Conservation (phyloP, 331 rosid genomes). For the Dryas integrifolia region DNA sequence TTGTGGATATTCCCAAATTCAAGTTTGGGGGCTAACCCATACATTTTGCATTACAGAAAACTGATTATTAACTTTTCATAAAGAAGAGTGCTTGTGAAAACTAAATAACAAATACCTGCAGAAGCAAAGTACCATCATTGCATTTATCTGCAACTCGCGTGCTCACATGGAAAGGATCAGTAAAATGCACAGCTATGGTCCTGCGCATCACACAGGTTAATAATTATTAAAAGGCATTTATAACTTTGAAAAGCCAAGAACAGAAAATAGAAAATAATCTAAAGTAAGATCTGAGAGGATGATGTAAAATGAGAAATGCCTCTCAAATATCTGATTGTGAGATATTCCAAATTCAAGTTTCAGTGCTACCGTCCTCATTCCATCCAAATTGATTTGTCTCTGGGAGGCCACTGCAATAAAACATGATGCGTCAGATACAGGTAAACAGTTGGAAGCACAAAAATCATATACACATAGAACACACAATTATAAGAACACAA, state of each 20-base stretch:
- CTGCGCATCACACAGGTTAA: constrained; percentile 37
- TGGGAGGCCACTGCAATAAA: constrained; percentile 56
- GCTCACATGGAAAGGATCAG: constrained; percentile 87
- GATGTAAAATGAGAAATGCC: constrained; percentile 39
- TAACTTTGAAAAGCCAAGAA: background rate
- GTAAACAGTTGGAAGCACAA: constrained; percentile 11
- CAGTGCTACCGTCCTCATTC: constrained; percentile 94
- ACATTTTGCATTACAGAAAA: background rate
- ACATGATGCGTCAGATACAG: constrained; percentile 17
- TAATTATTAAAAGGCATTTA: constrained; percentile 5
- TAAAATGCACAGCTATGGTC: constrained; percentile 95
- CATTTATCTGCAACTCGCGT: constrained; percentile 87
- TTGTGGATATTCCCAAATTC: background rate
- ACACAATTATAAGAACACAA: background rate
- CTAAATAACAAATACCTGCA: constrained; percentile 64
- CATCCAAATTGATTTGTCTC: constrained; percentile 85
- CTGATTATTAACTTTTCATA: constrained; percentile 15
- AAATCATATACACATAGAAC: constrained; percentile 5
- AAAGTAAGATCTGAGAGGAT: constrained; percentile 10
- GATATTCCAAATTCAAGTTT: constrained; percentile 91
- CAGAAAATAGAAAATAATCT: background rate
- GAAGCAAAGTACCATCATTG: constrained; percentile 81
- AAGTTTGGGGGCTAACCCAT: background rate
- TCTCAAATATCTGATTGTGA: constrained; percentile 87
- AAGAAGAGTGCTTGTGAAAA: constrained; percentile 14